phyloP scores from a whole-genome alignment of 129 eudicot species.

The Lactuca saligna region DNA sequence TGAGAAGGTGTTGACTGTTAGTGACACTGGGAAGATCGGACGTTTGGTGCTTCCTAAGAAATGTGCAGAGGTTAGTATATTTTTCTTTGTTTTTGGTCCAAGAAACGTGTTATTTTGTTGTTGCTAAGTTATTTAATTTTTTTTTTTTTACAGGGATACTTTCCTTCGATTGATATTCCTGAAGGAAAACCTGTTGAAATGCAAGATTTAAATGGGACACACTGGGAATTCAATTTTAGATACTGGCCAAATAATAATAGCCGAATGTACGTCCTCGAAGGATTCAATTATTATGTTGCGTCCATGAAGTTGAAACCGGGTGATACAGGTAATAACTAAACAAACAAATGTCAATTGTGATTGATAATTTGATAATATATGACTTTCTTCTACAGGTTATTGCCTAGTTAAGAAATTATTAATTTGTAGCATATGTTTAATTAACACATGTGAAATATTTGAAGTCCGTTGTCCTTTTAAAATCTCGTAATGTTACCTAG shows the following conservation, averaged over 20 bases:
- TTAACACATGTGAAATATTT: background rate
- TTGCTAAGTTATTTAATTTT: background rate
- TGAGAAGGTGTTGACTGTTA: conserved; percentile 70
- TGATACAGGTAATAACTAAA: conserved; percentile 53
- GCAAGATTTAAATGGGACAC: conserved; percentile 60
- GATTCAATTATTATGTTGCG: conserved; percentile 57
- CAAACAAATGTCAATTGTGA: background rate
- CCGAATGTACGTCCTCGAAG: conserved; percentile 86
- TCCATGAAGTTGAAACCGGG: conserved; percentile 66
- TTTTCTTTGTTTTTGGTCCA: background rate
- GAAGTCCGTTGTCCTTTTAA: background rate
- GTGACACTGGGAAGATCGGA: conserved; percentile 71
- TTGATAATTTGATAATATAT: background rate
- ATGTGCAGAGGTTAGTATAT: conserved; percentile 77
- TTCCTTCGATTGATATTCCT: conserved; percentile 55
- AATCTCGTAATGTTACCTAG: too few relatives aligned
- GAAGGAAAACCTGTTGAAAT: conserved; percentile 55
- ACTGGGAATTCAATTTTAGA: conserved; percentile 67
- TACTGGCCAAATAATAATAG: conserved; percentile 76
- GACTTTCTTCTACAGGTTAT: background rate
- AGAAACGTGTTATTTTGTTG: background rate
- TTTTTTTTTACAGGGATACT: conserved; percentile 50
- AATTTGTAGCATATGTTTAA: conserved; percentile 10
- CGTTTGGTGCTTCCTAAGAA: conserved; percentile 79
- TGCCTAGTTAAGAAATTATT: background rate